Evolutionary conservation across 176 grass and related monocot genomes (phyloP).

Genomic region (Oryza rufipogon): DNA sequence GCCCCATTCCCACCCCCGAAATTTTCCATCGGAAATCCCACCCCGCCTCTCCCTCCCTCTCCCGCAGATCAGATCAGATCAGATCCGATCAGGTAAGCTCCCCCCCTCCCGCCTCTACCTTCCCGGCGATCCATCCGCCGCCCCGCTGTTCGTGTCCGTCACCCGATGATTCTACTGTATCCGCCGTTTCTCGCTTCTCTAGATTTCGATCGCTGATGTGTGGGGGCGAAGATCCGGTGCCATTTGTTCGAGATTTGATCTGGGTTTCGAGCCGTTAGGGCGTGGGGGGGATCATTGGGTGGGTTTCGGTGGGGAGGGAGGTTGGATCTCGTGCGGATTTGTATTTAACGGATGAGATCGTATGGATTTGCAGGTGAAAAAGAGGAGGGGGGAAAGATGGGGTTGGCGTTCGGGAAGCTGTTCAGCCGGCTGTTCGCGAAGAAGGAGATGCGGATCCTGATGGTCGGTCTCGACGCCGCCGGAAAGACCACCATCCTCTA

Average conservation of each 20-base stretch:
- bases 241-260: neutral
- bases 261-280: no score
- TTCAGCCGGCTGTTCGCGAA: constrained; percentile 79
- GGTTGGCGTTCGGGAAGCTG: constrained; percentile 69
- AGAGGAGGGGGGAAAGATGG: constrained; percentile 32
- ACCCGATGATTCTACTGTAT: neutral
- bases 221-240: neutral
- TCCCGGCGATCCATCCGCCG: no score
- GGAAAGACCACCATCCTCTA: constrained; percentile 85
- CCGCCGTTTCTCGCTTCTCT: no score
- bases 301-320: no score
- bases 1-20: no score
- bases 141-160: no score
- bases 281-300: no score
- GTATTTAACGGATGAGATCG: neutral
- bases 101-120: no score
- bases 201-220: no score
- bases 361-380: neutral
- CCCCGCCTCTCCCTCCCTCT: neutral
- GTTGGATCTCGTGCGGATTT: neutral
- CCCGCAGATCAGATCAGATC: neutral
- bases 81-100: neutral
- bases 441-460: constrained; percentile 81
- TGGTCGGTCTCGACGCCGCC: constrained; percentile 74
- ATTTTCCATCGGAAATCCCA: no score